Base-by-base conservation (phyloP, 2,329 filamentous ascomycete genomes). In the Lasiodiplodia sp. region DNA sequence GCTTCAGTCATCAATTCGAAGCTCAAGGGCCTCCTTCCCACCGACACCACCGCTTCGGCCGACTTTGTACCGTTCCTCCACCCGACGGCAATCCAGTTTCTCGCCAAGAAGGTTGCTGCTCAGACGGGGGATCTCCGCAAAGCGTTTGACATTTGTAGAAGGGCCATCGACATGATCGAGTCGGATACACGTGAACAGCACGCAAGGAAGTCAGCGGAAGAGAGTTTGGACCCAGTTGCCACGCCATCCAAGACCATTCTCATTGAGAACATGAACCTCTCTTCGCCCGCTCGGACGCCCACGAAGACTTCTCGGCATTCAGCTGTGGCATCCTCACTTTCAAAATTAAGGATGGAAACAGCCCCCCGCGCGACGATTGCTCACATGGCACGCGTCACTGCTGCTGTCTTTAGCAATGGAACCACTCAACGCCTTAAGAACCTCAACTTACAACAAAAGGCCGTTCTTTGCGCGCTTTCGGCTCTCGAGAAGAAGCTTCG, bases 361-460 rank as follows among this genome's bases (percentile, higher is more conserved):
- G 96, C 96, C 2, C 96, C 96, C 3, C 90, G 94, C 69, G 96
- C 94, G 38, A 93, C 89, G 34, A 96, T 99, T 72, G 89, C 89
- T 0, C 96, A 99, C 78, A 88, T 99, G 75, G 97, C 96, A 77
- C 94, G 93, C 74, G 91, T 98, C 70, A 97, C 96, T 0, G 89
- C 94, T 0, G 89, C 93, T 4, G 92, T 93, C 1, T 97, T 99
- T 79, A 93, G 92, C 78, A 95, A 97, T 73, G 94, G 94, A 44
- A 92, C 94, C 1, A 88, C 86, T 14, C 93, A 97, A 74, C 89
- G 96, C 69, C 88, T 99, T 16, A 91, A 92, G 78, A 89, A 90
- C 4, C 87, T 99, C 68, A 99, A 98, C 77, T 86, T 99, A 2
- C 96, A 99, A 77, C 96, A 99, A 79, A 98, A 97, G 79, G 96